Evolutionary conservation across 352 stramenopile genomes (phyloP), one percentile per base, ranked within the genome.

Genomic region (Pythium inflatum): DNA sequence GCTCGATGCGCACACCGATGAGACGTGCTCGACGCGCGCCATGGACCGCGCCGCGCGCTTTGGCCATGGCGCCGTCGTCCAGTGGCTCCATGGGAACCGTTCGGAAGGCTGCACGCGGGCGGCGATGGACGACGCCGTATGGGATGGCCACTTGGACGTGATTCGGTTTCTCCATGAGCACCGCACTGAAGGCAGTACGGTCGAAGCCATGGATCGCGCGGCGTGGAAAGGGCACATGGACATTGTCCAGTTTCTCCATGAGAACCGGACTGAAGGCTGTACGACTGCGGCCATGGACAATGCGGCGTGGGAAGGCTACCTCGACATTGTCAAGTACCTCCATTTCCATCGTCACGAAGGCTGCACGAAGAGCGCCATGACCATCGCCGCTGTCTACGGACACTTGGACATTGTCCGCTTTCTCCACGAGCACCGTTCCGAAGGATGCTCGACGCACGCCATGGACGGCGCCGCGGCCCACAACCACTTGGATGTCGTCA

Each of bases 31-130:
- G 14, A 87, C 80, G 5, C 75, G 83, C n/a, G 85, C 88, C 5
- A 92, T 94, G 78, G 88, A 95, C 68, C 87, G 83, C 40, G 86
- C 88, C 3, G 85, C 88, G 2, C 83, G 83, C 22, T 91, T 87
- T 38, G 88, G 86, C 0, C 83, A 86, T 31, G 62, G 92, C n/a
- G 71, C 82, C 24, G 76, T 92, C 11, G 81, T 95, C 24, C 54
- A 84, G 49, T 95, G 86, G 86, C 75, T 95, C 33, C 83, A 94
- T 24, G 64, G 68, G 43, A 77, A 93, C 49, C 80, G 86, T 8
- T 46, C 33, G 0, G 88, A 93, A 74, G 86, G 86, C 28, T 93
- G 83, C 71, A 91, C 88, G 24, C 85, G 74, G 1, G 81, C 84
- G 30, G 85, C 86, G 6, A 88, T 95, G 80, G 82, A 93, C 60